Percentiles rank a stretch among this genome's conserved stretches.
Conservation (phyloP, 129 eudicot species). For the Cynara cardunculus region DNA sequence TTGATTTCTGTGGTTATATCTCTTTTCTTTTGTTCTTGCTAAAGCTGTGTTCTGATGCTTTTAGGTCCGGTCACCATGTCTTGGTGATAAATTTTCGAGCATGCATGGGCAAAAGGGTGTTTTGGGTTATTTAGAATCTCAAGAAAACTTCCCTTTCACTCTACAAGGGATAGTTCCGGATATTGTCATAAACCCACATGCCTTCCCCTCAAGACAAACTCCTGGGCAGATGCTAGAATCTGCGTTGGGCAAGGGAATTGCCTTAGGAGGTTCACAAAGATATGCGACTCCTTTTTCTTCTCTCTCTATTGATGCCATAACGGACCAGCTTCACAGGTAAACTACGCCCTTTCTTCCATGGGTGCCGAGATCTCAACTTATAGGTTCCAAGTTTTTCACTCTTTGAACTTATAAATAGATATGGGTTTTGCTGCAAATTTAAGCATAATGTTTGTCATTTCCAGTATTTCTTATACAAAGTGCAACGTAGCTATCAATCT, state of each 20-base stretch:
- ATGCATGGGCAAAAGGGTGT: slow-evolving; percentile 99
- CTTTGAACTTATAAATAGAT: background rate
- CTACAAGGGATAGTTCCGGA: slow-evolving; percentile 81
- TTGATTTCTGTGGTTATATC: background rate
- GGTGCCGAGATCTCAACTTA: background rate
- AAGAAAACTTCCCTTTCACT: slow-evolving; percentile 78
- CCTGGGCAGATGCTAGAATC: slow-evolving; percentile 90
- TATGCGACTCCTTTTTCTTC: slow-evolving; percentile 90
- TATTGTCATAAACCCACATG: slow-evolving; percentile 86
- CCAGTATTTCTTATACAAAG: background rate
- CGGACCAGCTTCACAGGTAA: slow-evolving; percentile 89
- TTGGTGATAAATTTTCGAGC: slow-evolving; percentile 93
- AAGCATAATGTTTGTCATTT: background rate
- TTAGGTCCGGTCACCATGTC: slow-evolving; percentile 89
- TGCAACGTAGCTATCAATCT: background rate
- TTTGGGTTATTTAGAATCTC: slow-evolving; percentile 69
- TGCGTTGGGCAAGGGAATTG: slow-evolving; percentile 87
- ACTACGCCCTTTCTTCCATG: background rate
- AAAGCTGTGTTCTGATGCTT: slow-evolving; percentile 4
- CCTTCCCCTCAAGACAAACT: slow-evolving; percentile 86
- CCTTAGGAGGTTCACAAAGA: slow-evolving; percentile 68
- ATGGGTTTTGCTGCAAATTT: background rate
- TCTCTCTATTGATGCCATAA: slow-evolving; percentile 64
- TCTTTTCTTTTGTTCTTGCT: background rate
- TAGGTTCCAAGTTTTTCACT: background rate